Conservation (phyloP, 352 stramenopile genomes). For the Pseudoperonospora humuli region DNA sequence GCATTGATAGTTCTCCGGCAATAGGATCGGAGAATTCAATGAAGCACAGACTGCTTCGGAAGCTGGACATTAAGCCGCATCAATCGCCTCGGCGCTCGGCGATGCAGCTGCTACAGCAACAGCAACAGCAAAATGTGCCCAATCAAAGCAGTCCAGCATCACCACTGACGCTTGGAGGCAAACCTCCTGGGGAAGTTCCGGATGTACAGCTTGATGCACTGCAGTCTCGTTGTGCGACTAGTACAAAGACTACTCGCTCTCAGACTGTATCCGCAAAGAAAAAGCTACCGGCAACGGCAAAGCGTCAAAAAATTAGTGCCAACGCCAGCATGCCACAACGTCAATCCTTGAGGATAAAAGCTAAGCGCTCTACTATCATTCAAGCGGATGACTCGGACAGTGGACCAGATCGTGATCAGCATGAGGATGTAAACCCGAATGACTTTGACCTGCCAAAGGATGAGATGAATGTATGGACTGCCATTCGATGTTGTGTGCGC, state of each 20-base stretch:
- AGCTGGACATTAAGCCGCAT: conserved; percentile 72
- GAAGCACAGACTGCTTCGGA: conserved; percentile 36
- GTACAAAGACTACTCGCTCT: conserved; percentile 28
- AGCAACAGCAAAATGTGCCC: conserved; percentile 23
- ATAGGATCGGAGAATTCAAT: conserved; percentile 15
- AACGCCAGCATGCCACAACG: conserved; percentile 7
- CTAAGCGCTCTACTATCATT: conserved; percentile 41
- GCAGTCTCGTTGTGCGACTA: conserved; percentile 13
- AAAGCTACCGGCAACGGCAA: conserved; percentile 8
- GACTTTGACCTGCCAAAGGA: conserved; percentile 43
- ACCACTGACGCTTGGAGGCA: conserved; percentile 24
- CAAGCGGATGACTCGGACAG: conserved; percentile 21
- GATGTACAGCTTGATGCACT: conserved; percentile 14
- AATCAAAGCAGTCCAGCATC: conserved; percentile 14
- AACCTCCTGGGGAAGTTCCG: conserved; percentile 12
- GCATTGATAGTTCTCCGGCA: conserved; percentile 10
- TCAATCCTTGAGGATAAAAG: conserved; percentile 30
- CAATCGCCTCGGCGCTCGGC: conserved; percentile 53
- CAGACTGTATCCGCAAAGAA: conserved; percentile 15
- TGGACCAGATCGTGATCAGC: conserved; percentile 29
- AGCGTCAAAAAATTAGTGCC: conserved; percentile 19
- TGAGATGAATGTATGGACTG: conserved; percentile 20
- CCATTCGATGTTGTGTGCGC: conserved; percentile 1
- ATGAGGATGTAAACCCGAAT: conserved; percentile 35
- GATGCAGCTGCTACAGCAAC: conserved; percentile 33